Base-by-base conservation (phyloP, 2,329 filamentous ascomycete species). In the Beauveria sp. region DNA sequence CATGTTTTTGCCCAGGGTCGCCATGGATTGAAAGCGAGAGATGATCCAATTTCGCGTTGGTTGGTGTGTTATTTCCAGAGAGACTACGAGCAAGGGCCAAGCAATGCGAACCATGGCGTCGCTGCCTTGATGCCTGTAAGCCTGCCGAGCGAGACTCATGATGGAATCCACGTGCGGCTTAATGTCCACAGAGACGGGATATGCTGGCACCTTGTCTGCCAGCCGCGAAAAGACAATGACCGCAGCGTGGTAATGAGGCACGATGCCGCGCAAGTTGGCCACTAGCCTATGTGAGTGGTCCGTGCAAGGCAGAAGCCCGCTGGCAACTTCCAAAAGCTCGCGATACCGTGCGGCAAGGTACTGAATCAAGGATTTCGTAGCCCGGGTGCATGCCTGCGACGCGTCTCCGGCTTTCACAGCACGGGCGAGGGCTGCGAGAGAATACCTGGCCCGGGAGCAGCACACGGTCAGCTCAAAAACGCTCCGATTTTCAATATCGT, bases 401-500 rank as follows among this genome's bases (percentile, higher is more conserved):
- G 63, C 61, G 26, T 68, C 66, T n/a, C 67, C 63, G 4, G n/a
- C 50, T 0, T 5, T 20, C 16, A 63, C 58, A 7, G 67, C 66
- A 12, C 62, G 61, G 8, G 67, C 67, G 3, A 73, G 65, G 51
- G 67, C 64, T 20, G 72, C 68, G 6, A 70, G 68, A 65, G 69
- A 67, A 51, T 67, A 72, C 1, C 72, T 68, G 3, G 73, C 63
- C 62, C 73, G 71, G 43, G 66, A 66, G 52, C 67, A 68, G 37
- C 67, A 67, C 7, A 68, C 69, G 18, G 71, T 64, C 26, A 75
- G 64, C 10, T 66, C 66, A 34, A 70, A 73, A 3, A 72, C 65
- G 40, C 67, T 71, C 22, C 71, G 66, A 46, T 74, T 74, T 61
- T 75, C 71, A 5, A 72, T 64, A 24, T 74, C 72, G 44, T 74